Evolutionary conservation across 345 rosid species (phyloP).

Genomic region (Passiflora organensis): DNA sequence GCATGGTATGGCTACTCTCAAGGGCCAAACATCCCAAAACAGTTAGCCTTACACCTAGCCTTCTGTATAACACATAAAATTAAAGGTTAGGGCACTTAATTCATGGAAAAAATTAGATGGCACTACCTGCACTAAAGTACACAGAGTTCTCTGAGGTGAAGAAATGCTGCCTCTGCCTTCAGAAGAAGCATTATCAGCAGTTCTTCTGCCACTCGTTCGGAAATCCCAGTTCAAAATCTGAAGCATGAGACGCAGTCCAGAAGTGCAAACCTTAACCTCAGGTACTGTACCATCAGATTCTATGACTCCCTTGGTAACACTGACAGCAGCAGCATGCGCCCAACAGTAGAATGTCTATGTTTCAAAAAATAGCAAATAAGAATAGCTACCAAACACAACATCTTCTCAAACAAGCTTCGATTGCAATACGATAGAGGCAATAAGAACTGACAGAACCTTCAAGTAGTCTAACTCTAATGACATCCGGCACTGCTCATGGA

Average conservation of each 20-base stretch:
- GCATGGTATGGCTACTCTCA: neutral
- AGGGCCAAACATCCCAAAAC: conserved; percentile 1
- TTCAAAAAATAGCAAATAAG: conserved; percentile 11
- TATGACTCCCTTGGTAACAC: conserved; percentile 60
- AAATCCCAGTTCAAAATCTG: conserved; percentile 96
- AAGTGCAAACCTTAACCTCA: conserved; percentile 87
- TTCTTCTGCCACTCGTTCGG: conserved; percentile 38
- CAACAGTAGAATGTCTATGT: conserved; percentile 79
- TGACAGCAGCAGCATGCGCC: conserved; percentile 80
- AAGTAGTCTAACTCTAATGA: conserved; percentile 71
- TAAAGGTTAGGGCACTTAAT: neutral
- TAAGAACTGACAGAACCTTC: conserved; percentile 54
- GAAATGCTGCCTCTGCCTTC: conserved; percentile 49
- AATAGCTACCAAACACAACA: too few species aligned
- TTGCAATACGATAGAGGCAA: conserved; percentile 16
- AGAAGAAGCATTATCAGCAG: conserved; percentile 43
- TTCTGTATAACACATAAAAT: neutral
- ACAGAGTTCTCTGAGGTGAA: conserved; percentile 58
- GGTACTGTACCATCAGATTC: conserved; percentile 58
- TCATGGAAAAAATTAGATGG: conserved; percentile 9
- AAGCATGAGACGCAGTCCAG: conserved; percentile 79
- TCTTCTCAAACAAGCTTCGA: too few species aligned
- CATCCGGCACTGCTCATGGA: conserved; percentile 81
- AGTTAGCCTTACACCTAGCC: neutral
- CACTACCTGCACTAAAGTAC: conserved; percentile 76